Conservation (phyloP, 73 alveolate species). For the Effrenium voratum region DNA sequence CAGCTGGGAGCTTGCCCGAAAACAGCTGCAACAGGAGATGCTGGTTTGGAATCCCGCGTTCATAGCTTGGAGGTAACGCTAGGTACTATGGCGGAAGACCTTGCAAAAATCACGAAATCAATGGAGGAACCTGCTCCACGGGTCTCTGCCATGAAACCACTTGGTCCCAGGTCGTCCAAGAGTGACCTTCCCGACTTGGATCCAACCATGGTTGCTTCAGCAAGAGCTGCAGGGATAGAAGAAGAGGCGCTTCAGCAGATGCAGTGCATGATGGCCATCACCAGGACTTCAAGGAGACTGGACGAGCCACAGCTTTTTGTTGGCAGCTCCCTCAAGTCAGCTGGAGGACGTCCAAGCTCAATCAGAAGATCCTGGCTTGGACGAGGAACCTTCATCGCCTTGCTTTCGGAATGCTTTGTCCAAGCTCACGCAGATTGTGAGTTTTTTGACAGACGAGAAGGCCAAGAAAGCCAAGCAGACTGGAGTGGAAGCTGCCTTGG, state of each 20-base stretch:
- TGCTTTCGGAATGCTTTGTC: neutral
- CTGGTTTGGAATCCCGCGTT: neutral
- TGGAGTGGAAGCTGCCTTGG: neutral
- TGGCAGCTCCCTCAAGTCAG: neutral
- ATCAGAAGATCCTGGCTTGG: neutral
- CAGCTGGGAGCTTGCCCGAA: no score
- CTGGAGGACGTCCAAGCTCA: neutral
- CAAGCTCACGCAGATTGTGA: neutral
- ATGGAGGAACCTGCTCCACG: neutral
- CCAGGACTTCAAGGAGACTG: neutral
- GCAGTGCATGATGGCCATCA: neutral
- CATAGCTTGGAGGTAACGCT: neutral
- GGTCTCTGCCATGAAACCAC: no score
- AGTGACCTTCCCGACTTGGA: neutral
- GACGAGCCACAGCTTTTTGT: no score
- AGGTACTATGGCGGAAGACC: neutral
- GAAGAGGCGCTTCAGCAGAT: neutral
- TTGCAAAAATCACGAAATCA: no score
- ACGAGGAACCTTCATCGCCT: neutral
- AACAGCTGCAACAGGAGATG: neutral
- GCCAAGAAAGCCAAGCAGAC: neutral
- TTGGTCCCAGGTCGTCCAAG: no score
- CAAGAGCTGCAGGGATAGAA: neutral
- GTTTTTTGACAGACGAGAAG: neutral
- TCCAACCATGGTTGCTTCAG: neutral